Base-by-base conservation (phyloP, 176 grass and related monocot species). In the Triticum monococcum region DNA sequence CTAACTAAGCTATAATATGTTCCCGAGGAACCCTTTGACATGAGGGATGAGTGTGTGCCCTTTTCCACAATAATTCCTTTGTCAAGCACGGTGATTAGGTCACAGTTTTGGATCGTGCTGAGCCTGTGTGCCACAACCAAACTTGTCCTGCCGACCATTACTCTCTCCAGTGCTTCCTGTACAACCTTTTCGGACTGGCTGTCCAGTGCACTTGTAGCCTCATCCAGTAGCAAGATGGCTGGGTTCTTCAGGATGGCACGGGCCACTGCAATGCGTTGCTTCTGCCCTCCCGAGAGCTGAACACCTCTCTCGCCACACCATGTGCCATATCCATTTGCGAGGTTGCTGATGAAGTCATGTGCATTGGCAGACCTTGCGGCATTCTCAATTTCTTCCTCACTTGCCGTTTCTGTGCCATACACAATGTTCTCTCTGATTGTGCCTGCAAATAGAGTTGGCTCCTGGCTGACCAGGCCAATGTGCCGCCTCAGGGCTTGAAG, bases 261-360 rank as follows among this genome's bases (percentile, higher is more conserved):
- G 9, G 95, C 95, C 11, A 94, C 93, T 6, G 94, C 94, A 59
- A 97, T 82, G 13, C 94, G 79, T 12, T 97, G 94, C 62, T 97
- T 97, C 80, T 97, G 94, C 3, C 94, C 94, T 75, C 94, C 94
- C 62, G 94, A 97, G 8, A 97, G 61, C 81, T 97, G 95, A 60
- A 94, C 76, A 4, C 95, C 95, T 2, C 88, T 82, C 26, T 97
- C 95, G 6, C 95, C 95, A 18, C 95, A 97, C 77, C 28, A 80
- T 12, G 95, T 97, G 36, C 88, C 86, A 38, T 92, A 97, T 16
- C 95, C 95, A 9, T 97, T 92, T 64, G 84, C 80, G 26, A 97
- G 91, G 78, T 89, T 85, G 87, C 92, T 97, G 77, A 97, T 91
- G 79, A 97, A 97, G 32, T 90, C 87, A 67, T 97, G 95, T 9